Percentiles rank a stretch among this genome's conserved stretches.
Evolutionary conservation across 2,329 filamentous ascomycete genomes (phyloP).

Genomic region (Hirsutella thompsonii): DNA sequence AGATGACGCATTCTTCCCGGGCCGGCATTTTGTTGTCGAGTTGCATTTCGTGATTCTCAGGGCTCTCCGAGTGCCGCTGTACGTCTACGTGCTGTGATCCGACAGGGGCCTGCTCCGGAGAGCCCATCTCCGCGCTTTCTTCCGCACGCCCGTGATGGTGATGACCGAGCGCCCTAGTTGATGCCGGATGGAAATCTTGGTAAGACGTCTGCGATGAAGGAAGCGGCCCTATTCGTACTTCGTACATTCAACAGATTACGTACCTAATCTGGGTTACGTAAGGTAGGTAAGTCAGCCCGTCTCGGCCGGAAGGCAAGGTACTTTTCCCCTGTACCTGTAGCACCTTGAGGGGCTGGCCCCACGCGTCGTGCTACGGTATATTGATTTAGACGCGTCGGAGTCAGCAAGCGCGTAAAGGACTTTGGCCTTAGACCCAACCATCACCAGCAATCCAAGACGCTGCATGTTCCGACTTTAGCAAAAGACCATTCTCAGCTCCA

Average conservation of each 20-base stretch:
- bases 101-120: too few species aligned
- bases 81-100: too few species aligned
- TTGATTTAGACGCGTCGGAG: background rate
- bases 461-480: background rate
- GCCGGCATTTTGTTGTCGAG: background rate
- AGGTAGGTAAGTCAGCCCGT: too few species aligned
- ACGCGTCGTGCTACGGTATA: background rate
- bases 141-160: too few species aligned
- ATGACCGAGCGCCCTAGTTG: too few species aligned
- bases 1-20: conserved; percentile 55
- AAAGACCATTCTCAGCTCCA: background rate
- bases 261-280: too few species aligned
- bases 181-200: too few species aligned
- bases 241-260: too few species aligned
- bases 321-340: background rate
- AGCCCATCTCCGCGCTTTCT: too few species aligned
- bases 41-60: background rate
- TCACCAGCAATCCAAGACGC: background rate
- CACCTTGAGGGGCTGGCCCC: background rate
- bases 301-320: background rate
- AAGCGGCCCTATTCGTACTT: too few species aligned
- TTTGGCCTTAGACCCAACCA: background rate
- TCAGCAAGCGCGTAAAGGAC: background rate
- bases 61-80: background rate
- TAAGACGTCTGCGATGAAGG: too few species aligned